Evolutionary conservation across 495 filamentous ascomycete species (phyloP), one percentile per base, ranked within the genome.

Genomic region (Arthonia radiata): DNA sequence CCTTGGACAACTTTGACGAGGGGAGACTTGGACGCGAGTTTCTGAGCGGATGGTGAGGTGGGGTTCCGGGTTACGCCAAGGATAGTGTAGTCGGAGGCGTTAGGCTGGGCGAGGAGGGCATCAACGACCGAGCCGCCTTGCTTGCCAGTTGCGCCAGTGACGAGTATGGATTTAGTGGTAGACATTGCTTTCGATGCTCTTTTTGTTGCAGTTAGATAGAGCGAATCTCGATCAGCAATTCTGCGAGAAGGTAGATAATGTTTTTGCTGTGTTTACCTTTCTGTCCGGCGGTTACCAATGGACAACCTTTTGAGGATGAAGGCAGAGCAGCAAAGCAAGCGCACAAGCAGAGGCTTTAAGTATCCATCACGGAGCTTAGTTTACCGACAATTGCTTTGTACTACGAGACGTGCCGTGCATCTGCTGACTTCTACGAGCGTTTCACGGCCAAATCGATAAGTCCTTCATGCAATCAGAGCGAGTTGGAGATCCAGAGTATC

Each of bases 141-240:
- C 34, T 72, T 61, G 40, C 71, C 71, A 1, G 69, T 81, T 3
- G 68, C 73, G 12, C 73, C 72, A 13, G 69, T 66, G 31, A 80
- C 42, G 24, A 76, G 56, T 27, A 72, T 39, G n/a, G 49, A 38
- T 22, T 22, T 22, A 11, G 19, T 7, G 7, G 11, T 22, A 11
- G 6, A 7, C 7, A 22, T 6, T n/a, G 11, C 6, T 22, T 7
- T 6, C 11, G 19, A 22, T 22, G 19, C 19, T 22, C 11, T 22
- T 7, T 22, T 22, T 11, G 19, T 22, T 6, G 11, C 7, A 22
- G 19, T 6, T 22, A 6, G 11, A 22, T 22, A 11, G 19, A 7
- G 19, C 6, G 6, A 22, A 11, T 22, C 7, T 22, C 11, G 19
- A 22, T 22, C 7, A 7, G 11, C 7, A 22, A 22, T 22, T 11